A percentile compares a stretch with the other conserved stretches of the same genome.
Evolutionary conservation across 1,284 basidiomycete species (phyloP).

Genomic region (Anthracocystis panici-leucophaei): DNA sequence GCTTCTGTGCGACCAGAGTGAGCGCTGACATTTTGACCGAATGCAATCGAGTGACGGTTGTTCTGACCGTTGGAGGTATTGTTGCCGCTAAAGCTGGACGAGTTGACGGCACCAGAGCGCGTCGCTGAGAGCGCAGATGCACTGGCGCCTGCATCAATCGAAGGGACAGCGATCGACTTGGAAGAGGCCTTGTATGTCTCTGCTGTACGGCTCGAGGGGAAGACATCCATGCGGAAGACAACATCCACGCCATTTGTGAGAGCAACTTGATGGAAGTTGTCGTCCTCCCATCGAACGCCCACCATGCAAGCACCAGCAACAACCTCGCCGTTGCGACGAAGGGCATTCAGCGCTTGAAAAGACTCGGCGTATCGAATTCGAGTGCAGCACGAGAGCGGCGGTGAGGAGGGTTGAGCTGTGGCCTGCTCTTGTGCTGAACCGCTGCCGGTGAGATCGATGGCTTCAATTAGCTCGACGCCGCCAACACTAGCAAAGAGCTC

Average conservation of each 20-base stretch:
- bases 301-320: slow-evolving; percentile 57
- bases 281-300: slow-evolving; percentile 61
- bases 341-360: slow-evolving; percentile 57
- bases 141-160: slow-evolving; percentile 21
- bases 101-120: slow-evolving; percentile 4
- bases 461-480: slow-evolving; percentile 49
- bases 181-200: slow-evolving; percentile 35
- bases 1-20: slow-evolving; percentile 15
- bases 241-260: slow-evolving; percentile 57
- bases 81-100: slow-evolving; percentile 1
- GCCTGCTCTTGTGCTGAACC: slow-evolving; percentile 46
- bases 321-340: slow-evolving; percentile 54
- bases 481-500: slow-evolving; percentile 55
- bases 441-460: slow-evolving; percentile 50
- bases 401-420: slow-evolving; percentile 23
- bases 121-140: slow-evolving; percentile 21
- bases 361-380: slow-evolving; percentile 51
- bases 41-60: slow-evolving; percentile 34
- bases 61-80: slow-evolving; percentile 6
- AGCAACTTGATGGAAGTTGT: slow-evolving; percentile 56
- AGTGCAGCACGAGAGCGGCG: slow-evolving; percentile 37
- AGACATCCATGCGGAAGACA: slow-evolving; percentile 52
- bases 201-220: slow-evolving; percentile 36
- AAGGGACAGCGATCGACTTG: slow-evolving; percentile 35
- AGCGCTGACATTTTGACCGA: slow-evolving; percentile 19